Base-by-base conservation (phyloP, 352 stramenopile species). In the Aphanomyces euteiches region DNA sequence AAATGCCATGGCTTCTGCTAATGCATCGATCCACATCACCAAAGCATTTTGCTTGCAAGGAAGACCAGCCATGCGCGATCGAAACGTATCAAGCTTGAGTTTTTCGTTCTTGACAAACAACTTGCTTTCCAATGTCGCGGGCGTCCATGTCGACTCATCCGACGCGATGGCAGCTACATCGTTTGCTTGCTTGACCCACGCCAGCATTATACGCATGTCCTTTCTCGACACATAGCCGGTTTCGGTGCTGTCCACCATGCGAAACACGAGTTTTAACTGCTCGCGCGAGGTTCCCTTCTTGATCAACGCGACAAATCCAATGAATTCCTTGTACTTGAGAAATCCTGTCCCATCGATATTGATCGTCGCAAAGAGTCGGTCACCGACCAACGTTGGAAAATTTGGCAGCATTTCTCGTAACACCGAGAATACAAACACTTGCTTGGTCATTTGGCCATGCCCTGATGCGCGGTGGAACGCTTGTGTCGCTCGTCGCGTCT, bases 271-370 rank as follows among this genome's bases (percentile, higher is more conserved):
- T 38, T 69, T 69, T 17, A 69, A 47, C 34, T 56, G 47, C 19
- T 69, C 63, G 2, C 41, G 39, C 15, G 41, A 19, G 7, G 41
- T 37, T 41, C 63, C 63, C 5, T 34, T 41, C 50, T 69, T 69
- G 50, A 69, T n/a, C 12, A 69, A 41, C 7, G 38, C 41, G 28
- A 69, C 41, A 7, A 47, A 38, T 7, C 38, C 40, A 37, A 69
- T 69, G 38, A 69, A 69, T 37, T 69, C 63, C 34, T 60, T 61
- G 63, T 69, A 69, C 50, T 69, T 69, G 47, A 69, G 50, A n/a
- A 17, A 28, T 7, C 63, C 63, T 28, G 47, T 41, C 34, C 56
- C 15, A 37, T 69, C 63, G 21, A 60, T n/a, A 47, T 69, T 69
- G 63, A 69, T 69, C 37, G 34, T 58, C 10, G 17, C 41, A 56